Conservation (phyloP, 2,329 filamentous ascomycete species). For the Emmonsia crescens region DNA sequence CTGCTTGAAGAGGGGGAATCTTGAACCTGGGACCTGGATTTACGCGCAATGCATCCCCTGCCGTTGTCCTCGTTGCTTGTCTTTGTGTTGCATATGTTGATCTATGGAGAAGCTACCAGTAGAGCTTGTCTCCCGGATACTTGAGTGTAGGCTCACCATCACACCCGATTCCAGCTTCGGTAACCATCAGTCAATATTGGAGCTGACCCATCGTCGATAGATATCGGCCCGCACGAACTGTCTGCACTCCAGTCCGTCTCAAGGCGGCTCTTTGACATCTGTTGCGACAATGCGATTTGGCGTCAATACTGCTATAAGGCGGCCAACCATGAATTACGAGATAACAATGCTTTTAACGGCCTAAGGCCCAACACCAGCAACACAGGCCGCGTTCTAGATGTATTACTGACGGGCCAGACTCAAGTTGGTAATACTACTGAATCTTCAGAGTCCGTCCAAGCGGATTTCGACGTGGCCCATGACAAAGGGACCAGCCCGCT, state of each 20-base stretch:
- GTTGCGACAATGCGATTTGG: slow-evolving; percentile 69
- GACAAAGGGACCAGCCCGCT: neutral
- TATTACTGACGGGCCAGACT: neutral
- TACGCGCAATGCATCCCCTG: neutral
- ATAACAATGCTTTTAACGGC: neutral
- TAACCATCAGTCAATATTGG: slow-evolving; percentile 14
- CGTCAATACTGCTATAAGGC: slow-evolving; percentile 59
- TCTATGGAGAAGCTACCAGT: slow-evolving; percentile 48
- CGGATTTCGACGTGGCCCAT: neutral
- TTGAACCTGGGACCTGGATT: neutral
- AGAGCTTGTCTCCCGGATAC: slow-evolving; percentile 54
- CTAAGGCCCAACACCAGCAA: neutral
- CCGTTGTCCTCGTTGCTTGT: slow-evolving; percentile 7
- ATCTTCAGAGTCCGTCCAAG: neutral
- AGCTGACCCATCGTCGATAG: slow-evolving; percentile 30
- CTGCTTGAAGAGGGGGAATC: neutral
- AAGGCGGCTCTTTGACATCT: slow-evolving; percentile 52
- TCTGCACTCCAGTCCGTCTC: slow-evolving; percentile 60
- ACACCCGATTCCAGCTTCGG: neutral
- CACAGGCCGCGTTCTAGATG: neutral
- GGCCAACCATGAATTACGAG: slow-evolving; percentile 12
- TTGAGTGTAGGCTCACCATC: slow-evolving; percentile 44
- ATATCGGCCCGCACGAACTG: slow-evolving; percentile 54
- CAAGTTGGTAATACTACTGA: neutral
- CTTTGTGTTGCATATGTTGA: slow-evolving; percentile 15